Percentiles rank a stretch among this genome's conserved stretches.
Evolutionary conservation across 805 yeast species (phyloP).

Genomic region (Barnettozyma californica): DNA sequence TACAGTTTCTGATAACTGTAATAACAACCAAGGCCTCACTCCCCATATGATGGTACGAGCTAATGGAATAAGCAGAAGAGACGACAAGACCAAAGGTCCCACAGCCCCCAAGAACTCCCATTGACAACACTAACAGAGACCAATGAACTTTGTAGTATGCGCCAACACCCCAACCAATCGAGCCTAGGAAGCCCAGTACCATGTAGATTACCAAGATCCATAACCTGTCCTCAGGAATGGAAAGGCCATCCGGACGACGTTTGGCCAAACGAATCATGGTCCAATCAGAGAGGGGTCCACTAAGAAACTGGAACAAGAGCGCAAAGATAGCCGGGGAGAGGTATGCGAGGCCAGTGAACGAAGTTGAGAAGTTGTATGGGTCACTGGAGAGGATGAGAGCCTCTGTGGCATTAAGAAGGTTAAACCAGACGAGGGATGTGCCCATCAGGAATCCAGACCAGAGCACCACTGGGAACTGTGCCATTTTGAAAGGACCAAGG

Average conservation of each 20-base stretch:
- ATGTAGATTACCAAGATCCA: constrained; percentile 45
- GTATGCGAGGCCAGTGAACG: constrained; percentile 46
- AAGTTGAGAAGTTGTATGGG: constrained; percentile 47
- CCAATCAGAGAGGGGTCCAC: constrained; percentile 47
- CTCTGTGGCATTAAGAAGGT: constrained; percentile 45
- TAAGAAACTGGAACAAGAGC: constrained; percentile 36
- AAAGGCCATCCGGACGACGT: constrained; percentile 39
- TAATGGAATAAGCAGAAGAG: constrained; percentile 51
- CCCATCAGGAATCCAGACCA: constrained; percentile 55
- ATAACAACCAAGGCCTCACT: constrained; percentile 52
- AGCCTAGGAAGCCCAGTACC: constrained; percentile 48
- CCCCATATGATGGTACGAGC: constrained; percentile 48
- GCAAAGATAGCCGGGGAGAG: constrained; percentile 48
- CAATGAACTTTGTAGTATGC: constrained; percentile 50
- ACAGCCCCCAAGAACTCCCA: constrained; percentile 52
- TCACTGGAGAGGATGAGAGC: constrained; percentile 33
- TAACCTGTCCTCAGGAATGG: constrained; percentile 53
- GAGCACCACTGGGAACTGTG: constrained; percentile 47
- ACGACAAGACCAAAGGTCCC: constrained; percentile 48
- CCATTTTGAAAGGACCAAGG: constrained; percentile 36
- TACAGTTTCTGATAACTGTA: constrained; percentile 50
- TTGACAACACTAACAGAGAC: constrained; percentile 49
- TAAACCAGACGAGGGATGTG: constrained; percentile 41
- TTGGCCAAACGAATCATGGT: constrained; percentile 43
- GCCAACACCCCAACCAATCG: constrained; percentile 61